Base-by-base conservation (phyloP, 225 moss, liverwort and hornwort genomes). In the Neckera pumila region DNA sequence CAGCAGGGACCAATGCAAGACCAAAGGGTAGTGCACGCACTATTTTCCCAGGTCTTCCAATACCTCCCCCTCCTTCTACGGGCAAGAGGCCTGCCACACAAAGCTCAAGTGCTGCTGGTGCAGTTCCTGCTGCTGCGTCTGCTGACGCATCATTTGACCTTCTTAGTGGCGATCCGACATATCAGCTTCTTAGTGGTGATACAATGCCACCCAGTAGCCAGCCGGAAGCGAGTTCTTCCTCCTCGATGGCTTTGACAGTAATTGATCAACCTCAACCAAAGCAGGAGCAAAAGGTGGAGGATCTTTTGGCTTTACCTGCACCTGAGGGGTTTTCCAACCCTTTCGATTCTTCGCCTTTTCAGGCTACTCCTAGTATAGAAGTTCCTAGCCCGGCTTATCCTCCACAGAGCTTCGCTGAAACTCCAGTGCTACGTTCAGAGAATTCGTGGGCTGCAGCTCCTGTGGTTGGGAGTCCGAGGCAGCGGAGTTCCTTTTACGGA, bases 141-240 rank as follows among this genome's bases (percentile, higher is more conserved):
- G 85, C 91, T 70, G 95, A 93, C 69, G 83, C 95, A 86, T 88
- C 95, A 61, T 91, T 96, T 34, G 98, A 98, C 89, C 93, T 98
- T 73, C 90, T 98, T 42, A 98, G 91, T 87, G 90, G 93, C 38
- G 95, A 94, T 85, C 86, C 95, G 87, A 89, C 95, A 57, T 92
- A 92, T 30, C 95, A 99, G 89, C 93, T 99, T 85, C 89, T 99
- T 62, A 96, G 96, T 88, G 96, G 95, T 56, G 98, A 99, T 60
- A 87, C 64, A 42, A 89, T 62, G 28, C 40, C 88, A 30, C 60
- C 87, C 72, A 84, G 85, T 31, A 89, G 89, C 65, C 93, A 92
- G 66, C 40, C 96, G 21, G 85, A 91, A 77, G 84, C 89, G 79
- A 89, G 90, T 51, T 83, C 95, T 49, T 67, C 95, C 67, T 73